phyloP scores from a whole-genome alignment of 257 asterid genomes.

The Gentiana straminea region DNA sequence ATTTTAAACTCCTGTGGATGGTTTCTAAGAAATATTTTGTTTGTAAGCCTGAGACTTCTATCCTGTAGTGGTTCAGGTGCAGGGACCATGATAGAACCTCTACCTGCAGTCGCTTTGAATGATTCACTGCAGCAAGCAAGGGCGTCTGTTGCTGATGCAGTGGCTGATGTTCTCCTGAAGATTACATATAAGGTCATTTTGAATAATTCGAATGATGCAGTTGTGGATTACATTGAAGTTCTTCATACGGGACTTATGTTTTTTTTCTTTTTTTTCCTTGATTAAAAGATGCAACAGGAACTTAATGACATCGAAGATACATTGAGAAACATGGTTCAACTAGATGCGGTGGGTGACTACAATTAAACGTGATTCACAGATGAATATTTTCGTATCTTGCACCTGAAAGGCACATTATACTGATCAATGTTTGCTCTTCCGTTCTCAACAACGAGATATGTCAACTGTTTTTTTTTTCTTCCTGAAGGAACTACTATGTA shows the following conservation, averaged over 20 bases:
- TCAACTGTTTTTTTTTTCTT: neutral
- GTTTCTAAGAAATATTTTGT: neutral
- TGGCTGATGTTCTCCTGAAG: conserved; percentile 70
- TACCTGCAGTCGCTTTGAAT: conserved; percentile 78
- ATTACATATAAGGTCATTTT: conserved; percentile 67
- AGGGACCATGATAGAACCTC: conserved; percentile 78
- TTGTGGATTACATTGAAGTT: neutral
- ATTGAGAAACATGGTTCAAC: conserved; percentile 47
- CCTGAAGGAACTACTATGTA: no score
- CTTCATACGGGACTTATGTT: neutral
- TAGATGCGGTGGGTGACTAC: conserved; percentile 54
- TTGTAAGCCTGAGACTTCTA: conserved; percentile 9
- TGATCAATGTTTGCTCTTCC: neutral
- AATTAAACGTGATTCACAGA: neutral
- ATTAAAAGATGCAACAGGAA: conserved; percentile 65
- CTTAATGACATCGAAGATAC: conserved; percentile 45
- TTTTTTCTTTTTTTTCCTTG: neutral
- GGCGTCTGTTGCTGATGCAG: conserved; percentile 76
- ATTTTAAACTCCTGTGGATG: no score
- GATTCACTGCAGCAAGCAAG: conserved; percentile 88
- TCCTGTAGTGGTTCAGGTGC: conserved; percentile 76
- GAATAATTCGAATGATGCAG: conserved; percentile 9
- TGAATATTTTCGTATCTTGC: neutral
- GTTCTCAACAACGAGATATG: neutral
- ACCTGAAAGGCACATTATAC: neutral